Conservation (phyloP, 768 basidiomycete genomes). For the Boletus barrowsii region DNA sequence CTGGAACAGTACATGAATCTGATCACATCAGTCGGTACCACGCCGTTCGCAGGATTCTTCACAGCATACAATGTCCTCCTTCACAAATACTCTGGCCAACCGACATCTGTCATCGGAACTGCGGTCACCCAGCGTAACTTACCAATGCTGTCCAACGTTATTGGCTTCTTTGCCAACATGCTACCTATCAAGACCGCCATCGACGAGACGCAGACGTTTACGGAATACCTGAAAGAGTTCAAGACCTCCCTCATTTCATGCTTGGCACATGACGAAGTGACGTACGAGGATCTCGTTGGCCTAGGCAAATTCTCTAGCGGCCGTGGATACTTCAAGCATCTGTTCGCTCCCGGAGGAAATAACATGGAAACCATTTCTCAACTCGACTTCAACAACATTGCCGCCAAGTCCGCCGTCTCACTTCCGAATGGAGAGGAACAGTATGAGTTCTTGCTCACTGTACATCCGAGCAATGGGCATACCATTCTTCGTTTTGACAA, state of each 20-base stretch:
- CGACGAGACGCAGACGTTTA: constrained; percentile 24
- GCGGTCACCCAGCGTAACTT: constrained; percentile 31
- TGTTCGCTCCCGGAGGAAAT: constrained; percentile 30
- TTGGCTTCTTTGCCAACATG: constrained; percentile 33
- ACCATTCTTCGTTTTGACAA: constrained; percentile 29
- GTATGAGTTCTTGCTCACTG: constrained; percentile 24
- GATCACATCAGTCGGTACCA: constrained; percentile 15
- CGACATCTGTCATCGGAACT: constrained; percentile 28
- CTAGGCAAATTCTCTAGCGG: constrained; percentile 22
- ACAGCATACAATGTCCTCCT: constrained; percentile 32
- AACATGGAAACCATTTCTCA: constrained; percentile 26
- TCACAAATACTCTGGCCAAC: constrained; percentile 32
- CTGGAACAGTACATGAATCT: constrained; percentile 22
- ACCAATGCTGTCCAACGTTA: constrained; percentile 23
- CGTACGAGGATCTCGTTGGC: constrained; percentile 29
- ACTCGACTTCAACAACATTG: constrained; percentile 16
- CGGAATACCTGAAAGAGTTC: constrained; percentile 22
- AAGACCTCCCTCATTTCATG: constrained; percentile 22
- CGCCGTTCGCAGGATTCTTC: constrained; percentile 30
- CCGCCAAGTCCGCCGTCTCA: constrained; percentile 15
- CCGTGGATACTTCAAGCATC: constrained; percentile 32
- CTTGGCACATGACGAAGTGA: constrained; percentile 28
- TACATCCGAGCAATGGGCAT: constrained; percentile 24
- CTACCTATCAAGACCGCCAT: constrained; percentile 28
- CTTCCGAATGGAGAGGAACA: constrained; percentile 30